phyloP scores from a whole-genome alignment of 345 rosid species.

The Nasturtium officinale region DNA sequence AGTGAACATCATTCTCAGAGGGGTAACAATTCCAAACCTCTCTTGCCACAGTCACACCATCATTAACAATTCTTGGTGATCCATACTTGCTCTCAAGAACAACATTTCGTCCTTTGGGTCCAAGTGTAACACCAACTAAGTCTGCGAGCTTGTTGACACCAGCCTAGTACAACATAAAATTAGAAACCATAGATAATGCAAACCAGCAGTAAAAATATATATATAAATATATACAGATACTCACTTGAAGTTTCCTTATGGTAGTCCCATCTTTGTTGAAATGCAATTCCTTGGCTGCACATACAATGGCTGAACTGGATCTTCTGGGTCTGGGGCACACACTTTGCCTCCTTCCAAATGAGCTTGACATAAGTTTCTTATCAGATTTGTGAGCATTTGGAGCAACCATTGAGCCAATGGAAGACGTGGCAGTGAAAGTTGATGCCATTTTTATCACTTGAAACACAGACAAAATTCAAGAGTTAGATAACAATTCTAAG shows the following conservation, averaged over 20 bases:
- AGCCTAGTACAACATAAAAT: slow-evolving; percentile 47
- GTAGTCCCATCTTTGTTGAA: slow-evolving; percentile 96
- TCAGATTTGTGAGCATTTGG: slow-evolving; percentile 57
- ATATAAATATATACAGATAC: slow-evolving; percentile 10
- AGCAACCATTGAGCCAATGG: slow-evolving; percentile 67
- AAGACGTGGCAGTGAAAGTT: slow-evolving; percentile 71
- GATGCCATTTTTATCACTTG: slow-evolving; percentile 64
- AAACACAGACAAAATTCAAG: slow-evolving; percentile 27
- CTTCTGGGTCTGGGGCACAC: slow-evolving; percentile 51
- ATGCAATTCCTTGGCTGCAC: slow-evolving; percentile 90
- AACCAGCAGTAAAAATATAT: background rate
- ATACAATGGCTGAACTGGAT: slow-evolving; percentile 56
- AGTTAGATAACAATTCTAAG: slow-evolving; percentile 7
- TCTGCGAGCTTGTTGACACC: slow-evolving; percentile 99
- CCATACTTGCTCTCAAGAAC: slow-evolving; percentile 99
- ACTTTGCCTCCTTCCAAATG: slow-evolving; percentile 60
- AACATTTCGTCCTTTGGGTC: slow-evolving; percentile 95
- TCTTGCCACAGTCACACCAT: slow-evolving; percentile 96
- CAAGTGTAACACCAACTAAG: slow-evolving; percentile 95
- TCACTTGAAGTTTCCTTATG: slow-evolving; percentile 85
- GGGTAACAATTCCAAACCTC: slow-evolving; percentile 53
- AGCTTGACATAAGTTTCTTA: slow-evolving; percentile 61
- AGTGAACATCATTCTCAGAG: background rate
- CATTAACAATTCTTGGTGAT: slow-evolving; percentile 95
- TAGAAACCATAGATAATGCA: slow-evolving; percentile 1